Evolutionary conservation across 306 rosid genomes (phyloP).

Genomic region (Oxytropis ochrocephala): DNA sequence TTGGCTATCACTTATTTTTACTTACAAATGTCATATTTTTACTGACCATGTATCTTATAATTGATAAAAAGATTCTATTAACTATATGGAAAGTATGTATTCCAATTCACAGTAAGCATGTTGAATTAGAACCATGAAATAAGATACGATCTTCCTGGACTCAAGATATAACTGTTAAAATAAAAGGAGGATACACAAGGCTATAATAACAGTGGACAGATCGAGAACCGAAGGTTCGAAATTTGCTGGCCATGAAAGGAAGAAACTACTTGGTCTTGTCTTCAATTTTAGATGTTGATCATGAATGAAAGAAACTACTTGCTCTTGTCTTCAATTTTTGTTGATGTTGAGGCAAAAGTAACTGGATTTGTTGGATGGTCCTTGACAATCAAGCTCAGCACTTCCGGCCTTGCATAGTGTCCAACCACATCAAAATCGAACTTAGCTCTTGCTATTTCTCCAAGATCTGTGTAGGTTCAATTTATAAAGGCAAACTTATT

Average conservation of each 20-base stretch:
- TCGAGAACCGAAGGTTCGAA: slow-evolving; percentile 9
- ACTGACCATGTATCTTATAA: no score
- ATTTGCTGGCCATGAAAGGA: no score
- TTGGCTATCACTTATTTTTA: no score
- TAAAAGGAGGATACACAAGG: not conserved
- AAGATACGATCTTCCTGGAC: no score
- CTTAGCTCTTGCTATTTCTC: slow-evolving; percentile 77
- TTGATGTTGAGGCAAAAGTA: slow-evolving; percentile 53
- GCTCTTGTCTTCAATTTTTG: slow-evolving; percentile 37
- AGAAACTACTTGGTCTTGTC: no score
- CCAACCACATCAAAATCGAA: slow-evolving; percentile 91
- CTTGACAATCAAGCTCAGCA: slow-evolving; percentile 68
- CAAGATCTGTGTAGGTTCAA: slow-evolving; percentile 47
- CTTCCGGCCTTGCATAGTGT: slow-evolving; percentile 87
- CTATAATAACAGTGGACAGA: not conserved
- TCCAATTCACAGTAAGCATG: no score
- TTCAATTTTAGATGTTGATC: not conserved
- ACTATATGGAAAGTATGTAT: no score
- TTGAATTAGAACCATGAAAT: no score
- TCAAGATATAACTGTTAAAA: no score
- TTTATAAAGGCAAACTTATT: not conserved
- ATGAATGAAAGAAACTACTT: slow-evolving; percentile 23
- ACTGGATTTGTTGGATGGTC: slow-evolving; percentile 75
- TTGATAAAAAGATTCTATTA: no score
- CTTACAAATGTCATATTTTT: no score